Conservation (phyloP, 805 yeast species). For the Hyphopichia homilentoma region DNA sequence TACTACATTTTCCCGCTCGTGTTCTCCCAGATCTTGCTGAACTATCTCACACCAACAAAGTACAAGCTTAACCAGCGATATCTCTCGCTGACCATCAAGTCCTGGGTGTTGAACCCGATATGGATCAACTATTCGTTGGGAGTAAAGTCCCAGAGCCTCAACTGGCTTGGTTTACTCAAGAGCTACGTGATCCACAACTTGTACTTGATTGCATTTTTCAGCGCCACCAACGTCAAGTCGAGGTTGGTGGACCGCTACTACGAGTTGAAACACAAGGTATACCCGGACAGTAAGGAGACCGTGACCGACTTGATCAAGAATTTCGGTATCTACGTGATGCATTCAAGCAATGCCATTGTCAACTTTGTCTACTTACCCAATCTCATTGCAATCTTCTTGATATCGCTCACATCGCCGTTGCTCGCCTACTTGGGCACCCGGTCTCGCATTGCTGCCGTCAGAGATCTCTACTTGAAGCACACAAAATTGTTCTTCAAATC, state of each 20-base stretch:
- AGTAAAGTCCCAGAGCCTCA: conserved; percentile 16
- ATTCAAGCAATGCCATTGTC: conserved; percentile 25
- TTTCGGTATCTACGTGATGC: conserved; percentile 16
- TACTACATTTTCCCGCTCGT: conserved; percentile 30
- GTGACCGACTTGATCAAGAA: conserved; percentile 6
- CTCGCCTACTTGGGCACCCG: conserved; percentile 11
- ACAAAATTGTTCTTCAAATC: conserved; percentile 26
- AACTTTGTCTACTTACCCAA: conserved; percentile 37
- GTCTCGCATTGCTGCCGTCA: conserved; percentile 3
- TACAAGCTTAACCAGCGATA: conserved; percentile 33
- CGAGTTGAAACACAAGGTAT: conserved; percentile 14
- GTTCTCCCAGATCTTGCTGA: conserved; percentile 37
- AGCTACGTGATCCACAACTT: conserved; percentile 26
- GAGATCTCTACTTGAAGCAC: conserved; percentile 9
- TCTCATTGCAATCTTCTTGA: conserved; percentile 28
- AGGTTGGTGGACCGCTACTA: conserved; percentile 20
- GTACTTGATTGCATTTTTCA: conserved; percentile 15
- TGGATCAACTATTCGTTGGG: conserved; percentile 38
- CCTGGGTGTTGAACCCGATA: conserved; percentile 33
- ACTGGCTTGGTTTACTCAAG: conserved; percentile 25
- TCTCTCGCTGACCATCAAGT: conserved; percentile 28
- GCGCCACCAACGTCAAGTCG: conserved; percentile 15
- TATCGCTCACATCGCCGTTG: conserved; percentile 31
- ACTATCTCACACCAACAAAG: conserved; percentile 38
- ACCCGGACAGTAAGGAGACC: conserved; percentile 2